phyloP scores from a whole-genome alignment of 2,329 filamentous ascomycete genomes.

The Chaetomiaceae sp. region DNA sequence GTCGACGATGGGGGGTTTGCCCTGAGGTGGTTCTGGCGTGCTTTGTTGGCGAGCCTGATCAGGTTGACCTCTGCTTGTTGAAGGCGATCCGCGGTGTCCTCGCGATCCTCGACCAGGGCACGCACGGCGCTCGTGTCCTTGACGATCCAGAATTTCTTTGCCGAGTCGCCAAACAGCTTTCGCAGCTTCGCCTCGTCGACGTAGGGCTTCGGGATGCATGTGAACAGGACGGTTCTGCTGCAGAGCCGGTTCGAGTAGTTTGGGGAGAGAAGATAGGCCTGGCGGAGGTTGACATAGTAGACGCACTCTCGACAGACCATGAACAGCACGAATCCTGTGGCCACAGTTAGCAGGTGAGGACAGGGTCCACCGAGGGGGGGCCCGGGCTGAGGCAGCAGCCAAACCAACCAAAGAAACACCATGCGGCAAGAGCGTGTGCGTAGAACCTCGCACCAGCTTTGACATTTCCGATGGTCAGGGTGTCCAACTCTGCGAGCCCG shows the following conservation, averaged over 20 bases:
- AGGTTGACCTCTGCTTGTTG: conserved; percentile 79
- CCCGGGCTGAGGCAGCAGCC: conserved; percentile 21
- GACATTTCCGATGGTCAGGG: conserved; percentile 52
- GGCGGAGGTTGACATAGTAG: conserved; percentile 89
- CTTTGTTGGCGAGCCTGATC: conserved; percentile 66
- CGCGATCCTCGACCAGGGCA: conserved; percentile 70
- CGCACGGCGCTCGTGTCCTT: conserved; percentile 70
- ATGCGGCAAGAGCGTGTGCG: conserved; percentile 75
- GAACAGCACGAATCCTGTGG: conserved; percentile 72
- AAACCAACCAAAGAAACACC: conserved; percentile 73
- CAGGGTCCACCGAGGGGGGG: neutral
- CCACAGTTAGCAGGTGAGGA: neutral
- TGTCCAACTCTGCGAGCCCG: conserved; percentile 57
- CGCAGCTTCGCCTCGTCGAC: conserved; percentile 68
- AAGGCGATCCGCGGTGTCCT: conserved; percentile 69
- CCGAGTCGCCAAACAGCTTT: conserved; percentile 70
- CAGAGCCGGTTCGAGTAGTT: conserved; percentile 80
- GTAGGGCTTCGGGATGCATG: conserved; percentile 74
- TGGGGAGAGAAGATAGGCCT: conserved; percentile 86
- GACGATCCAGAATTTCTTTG: conserved; percentile 79
- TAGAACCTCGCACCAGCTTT: conserved; percentile 64
- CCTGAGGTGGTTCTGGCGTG: conserved; percentile 46
- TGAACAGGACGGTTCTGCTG: conserved; percentile 88
- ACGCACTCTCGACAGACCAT: conserved; percentile 85
- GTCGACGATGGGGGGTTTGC: conserved; percentile 18